Percentiles rank a stretch among this genome's conserved stretches.
Evolutionary conservation across 2,329 filamentous ascomycete genomes (phyloP).

Genomic region (Nigrograna mackinnonii): DNA sequence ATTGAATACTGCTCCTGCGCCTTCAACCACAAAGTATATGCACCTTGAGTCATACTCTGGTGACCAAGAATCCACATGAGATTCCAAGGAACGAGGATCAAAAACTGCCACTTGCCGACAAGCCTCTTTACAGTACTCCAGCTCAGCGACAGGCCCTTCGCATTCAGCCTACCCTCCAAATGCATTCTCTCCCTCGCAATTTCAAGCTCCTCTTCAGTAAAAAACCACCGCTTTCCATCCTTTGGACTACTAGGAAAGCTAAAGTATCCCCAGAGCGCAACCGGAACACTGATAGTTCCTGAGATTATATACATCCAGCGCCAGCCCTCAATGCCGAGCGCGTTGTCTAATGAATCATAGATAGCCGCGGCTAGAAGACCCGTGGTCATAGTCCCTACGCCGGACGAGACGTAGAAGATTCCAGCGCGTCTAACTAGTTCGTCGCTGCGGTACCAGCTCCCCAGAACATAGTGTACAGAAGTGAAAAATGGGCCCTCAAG

Average conservation of each 20-base stretch:
- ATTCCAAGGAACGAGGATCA: neutral
- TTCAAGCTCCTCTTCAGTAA: neutral
- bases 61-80: neutral
- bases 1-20: conserved; percentile 1
- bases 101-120: neutral
- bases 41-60: neutral
- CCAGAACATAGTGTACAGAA: neutral
- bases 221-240: neutral
- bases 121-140: neutral
- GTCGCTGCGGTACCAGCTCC: neutral
- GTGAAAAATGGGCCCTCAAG: neutral
- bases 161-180: neutral
- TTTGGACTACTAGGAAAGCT: neutral
- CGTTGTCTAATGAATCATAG: neutral
- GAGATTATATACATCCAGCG: neutral
- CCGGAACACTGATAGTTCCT: neutral
- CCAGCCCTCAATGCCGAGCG: neutral
- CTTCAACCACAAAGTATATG: neutral
- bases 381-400: neutral
- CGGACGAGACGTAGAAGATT: neutral
- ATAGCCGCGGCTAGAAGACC: neutral
- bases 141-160: neutral
- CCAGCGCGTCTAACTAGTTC: neutral
- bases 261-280: neutral
- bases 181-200: neutral